phyloP scores from a whole-genome alignment of 805 yeast species.

The Schizosaccharomyces osmophilus region DNA sequence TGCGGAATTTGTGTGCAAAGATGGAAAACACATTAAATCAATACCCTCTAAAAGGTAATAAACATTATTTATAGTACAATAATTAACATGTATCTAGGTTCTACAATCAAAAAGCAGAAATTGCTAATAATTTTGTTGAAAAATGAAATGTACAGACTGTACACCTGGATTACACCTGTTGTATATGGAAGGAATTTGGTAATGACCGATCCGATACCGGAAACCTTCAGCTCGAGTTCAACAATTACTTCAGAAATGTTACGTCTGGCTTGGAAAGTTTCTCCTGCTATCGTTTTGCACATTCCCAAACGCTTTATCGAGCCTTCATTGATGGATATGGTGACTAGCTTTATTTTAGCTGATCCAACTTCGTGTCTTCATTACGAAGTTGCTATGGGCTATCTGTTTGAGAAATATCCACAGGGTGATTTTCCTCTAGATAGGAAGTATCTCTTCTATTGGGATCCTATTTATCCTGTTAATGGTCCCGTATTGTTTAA shows the following conservation, averaged over 20 bases:
- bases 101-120: constrained; percentile 18
- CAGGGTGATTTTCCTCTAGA: constrained; percentile 4
- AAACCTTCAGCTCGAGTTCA: not conserved
- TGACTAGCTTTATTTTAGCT: constrained; percentile 23
- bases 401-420: constrained; percentile 17
- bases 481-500: constrained; percentile 64
- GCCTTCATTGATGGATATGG: constrained; percentile 16
- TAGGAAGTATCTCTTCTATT: constrained; percentile 22
- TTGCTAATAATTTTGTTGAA: constrained; percentile 40
- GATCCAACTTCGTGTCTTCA: constrained; percentile 36
- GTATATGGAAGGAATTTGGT: constrained; percentile 7
- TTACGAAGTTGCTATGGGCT: constrained; percentile 35
- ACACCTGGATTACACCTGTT: constrained; percentile 56
- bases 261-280: constrained; percentile 29
- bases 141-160: constrained; percentile 47
- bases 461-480: constrained; percentile 59
- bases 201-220: not conserved
- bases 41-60: not conserved
- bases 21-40: not conserved
- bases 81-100: not conserved
- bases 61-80: constrained; percentile 12
- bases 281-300: constrained; percentile 51
- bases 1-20: not conserved
- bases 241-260: constrained; percentile 5
- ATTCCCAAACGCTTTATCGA: constrained; percentile 35